Conservation (phyloP, 2,329 filamentous ascomycete species). For the Fusarium nematophilum region DNA sequence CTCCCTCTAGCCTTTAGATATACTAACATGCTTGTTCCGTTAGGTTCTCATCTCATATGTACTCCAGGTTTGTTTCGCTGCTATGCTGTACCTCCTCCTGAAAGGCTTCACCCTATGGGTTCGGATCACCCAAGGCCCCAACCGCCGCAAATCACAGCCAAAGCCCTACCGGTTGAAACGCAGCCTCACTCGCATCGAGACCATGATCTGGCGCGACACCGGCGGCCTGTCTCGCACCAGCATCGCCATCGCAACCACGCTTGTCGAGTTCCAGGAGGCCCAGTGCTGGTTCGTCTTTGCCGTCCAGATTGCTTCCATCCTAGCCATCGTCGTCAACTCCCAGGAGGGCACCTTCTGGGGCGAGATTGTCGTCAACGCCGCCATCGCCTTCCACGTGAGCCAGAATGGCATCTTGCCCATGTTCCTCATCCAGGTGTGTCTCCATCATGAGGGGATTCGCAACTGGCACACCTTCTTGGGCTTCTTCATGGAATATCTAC, state of each 20-base stretch:
- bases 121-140: constrained; percentile 44
- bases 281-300: constrained; percentile 55
- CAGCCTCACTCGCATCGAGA: constrained; percentile 49
- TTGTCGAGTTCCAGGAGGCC: constrained; percentile 55
- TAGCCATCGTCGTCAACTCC: constrained; percentile 55
- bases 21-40: constrained; percentile 14
- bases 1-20: neutral
- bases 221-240: constrained; percentile 51
- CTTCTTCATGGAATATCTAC: constrained; percentile 53
- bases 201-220: constrained; percentile 52
- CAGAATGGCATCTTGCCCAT: constrained; percentile 53
- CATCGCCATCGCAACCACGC: constrained; percentile 53
- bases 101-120: constrained; percentile 53
- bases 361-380: constrained; percentile 53
- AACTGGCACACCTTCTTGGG: constrained; percentile 55
- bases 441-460: constrained; percentile 54
- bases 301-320: constrained; percentile 54
- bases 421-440: constrained; percentile 52
- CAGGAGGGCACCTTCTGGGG: constrained; percentile 55
- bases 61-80: constrained; percentile 52
- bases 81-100: constrained; percentile 48
- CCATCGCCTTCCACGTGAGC: constrained; percentile 52
- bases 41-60: constrained; percentile 54
- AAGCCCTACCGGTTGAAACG: constrained; percentile 42
- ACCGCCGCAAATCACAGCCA: constrained; percentile 30